Conservation (phyloP, 768 basidiomycete species). For the Gymnopilus dilepis region DNA sequence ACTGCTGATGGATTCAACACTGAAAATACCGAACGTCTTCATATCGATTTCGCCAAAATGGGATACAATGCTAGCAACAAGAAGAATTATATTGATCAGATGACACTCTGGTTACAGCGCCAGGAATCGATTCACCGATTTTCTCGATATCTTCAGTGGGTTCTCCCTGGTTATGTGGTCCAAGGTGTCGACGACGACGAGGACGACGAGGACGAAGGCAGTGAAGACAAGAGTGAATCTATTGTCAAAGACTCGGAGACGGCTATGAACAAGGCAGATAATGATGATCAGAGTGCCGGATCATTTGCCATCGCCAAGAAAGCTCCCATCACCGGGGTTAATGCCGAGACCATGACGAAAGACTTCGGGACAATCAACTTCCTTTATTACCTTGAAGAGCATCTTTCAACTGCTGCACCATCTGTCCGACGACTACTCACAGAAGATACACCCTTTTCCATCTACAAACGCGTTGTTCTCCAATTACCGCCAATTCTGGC, state of each 20-base stretch:
- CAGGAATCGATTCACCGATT: constrained; percentile 39
- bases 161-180: constrained; percentile 2
- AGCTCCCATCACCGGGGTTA: too few relatives aligned
- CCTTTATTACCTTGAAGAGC: background rate
- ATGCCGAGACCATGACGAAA: too few relatives aligned
- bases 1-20: constrained; percentile 41
- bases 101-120: constrained; percentile 42
- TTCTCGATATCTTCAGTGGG: constrained; percentile 35
- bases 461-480: constrained; percentile 26
- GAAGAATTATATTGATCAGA: constrained; percentile 38
- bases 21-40: constrained; percentile 42
- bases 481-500: constrained; percentile 24
- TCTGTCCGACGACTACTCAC: background rate
- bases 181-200: background rate
- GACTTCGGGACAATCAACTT: too few relatives aligned
- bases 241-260: too few relatives aligned
- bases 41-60: constrained; percentile 48
- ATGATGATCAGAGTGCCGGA: too few relatives aligned
- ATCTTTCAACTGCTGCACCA: background rate
- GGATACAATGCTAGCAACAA: constrained; percentile 36
- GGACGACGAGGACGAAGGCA: constrained; percentile 9
- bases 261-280: too few relatives aligned
- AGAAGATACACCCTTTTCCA: constrained; percentile 14
- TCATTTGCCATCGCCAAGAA: too few relatives aligned
- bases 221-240: too few relatives aligned